These are phyloP conservation scores for Hortaea werneckii DNA, from an alignment of 2,329 filamentous ascomycete species.

Conservation along the genomic window DNA sequence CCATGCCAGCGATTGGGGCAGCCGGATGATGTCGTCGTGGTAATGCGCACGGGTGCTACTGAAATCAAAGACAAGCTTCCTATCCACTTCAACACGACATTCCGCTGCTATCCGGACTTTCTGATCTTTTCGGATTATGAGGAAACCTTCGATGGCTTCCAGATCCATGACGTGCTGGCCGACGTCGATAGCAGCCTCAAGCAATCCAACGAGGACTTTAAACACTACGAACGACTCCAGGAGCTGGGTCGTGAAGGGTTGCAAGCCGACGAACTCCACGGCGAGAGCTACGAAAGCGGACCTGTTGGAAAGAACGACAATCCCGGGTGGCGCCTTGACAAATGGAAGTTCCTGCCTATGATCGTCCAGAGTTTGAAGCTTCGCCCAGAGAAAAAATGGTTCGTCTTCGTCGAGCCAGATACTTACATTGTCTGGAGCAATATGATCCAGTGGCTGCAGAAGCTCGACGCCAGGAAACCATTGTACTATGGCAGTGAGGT, in stretches of 20 bases:
- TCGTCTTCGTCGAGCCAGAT: slow-evolving; percentile 49
- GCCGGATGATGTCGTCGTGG: slow-evolving; percentile 43
- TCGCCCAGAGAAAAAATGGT: slow-evolving; percentile 45
- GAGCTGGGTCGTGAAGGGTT: slow-evolving; percentile 22
- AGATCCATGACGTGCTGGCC: slow-evolving; percentile 27
- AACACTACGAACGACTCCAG: slow-evolving; percentile 27
- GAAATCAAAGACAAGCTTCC: slow-evolving; percentile 47
- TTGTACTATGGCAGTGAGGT: slow-evolving; percentile 47
- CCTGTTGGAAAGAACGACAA: slow-evolving; percentile 19
- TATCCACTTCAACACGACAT: slow-evolving; percentile 43
- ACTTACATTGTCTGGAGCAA: slow-evolving; percentile 47
- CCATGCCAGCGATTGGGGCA: slow-evolving; percentile 14
- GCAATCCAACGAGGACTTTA: slow-evolving; percentile 23
- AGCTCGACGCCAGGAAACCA: slow-evolving; percentile 39
- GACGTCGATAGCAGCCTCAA: slow-evolving; percentile 22
- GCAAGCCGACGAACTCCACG: slow-evolving; percentile 18
- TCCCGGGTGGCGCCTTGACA: slow-evolving; percentile 29
- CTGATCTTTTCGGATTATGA: slow-evolving; percentile 51
- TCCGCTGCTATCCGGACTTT: slow-evolving; percentile 46
- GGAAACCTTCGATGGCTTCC: slow-evolving; percentile 38
- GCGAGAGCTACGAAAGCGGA: slow-evolving; percentile 11
- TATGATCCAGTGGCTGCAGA: slow-evolving; percentile 42
- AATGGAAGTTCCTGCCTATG: slow-evolving; percentile 48
- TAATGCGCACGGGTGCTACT: slow-evolving; percentile 50
- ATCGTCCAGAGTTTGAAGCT: slow-evolving; percentile 26